Evolutionary conservation across 176 grass and related monocot species (phyloP).

Genomic region (Phoenix dactylifera): DNA sequence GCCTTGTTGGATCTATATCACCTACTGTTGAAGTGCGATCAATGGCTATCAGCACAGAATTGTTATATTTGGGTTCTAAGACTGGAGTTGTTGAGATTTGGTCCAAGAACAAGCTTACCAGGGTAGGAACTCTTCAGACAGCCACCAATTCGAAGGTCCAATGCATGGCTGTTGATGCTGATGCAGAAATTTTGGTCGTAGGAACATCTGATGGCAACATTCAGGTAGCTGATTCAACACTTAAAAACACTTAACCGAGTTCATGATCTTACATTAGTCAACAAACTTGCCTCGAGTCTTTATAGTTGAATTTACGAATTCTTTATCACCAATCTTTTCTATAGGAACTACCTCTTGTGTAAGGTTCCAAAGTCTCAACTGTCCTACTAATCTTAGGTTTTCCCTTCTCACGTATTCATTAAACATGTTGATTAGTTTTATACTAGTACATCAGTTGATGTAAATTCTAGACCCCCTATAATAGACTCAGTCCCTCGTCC

Average conservation of each 20-base stretch:
- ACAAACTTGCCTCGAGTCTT: not conserved
- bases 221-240: conserved; percentile 22
- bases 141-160: conserved; percentile 40
- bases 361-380: no score
- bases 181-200: conserved; percentile 47
- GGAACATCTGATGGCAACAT: conserved; percentile 53
- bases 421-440: no score
- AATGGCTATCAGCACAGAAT: conserved; percentile 39
- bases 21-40: conserved; percentile 38
- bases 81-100: conserved; percentile 53
- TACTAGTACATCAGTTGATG: no score
- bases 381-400: no score
- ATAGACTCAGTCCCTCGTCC: no score
- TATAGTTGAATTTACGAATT: not conserved
- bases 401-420: no score
- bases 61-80: conserved; percentile 44
- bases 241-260: not conserved
- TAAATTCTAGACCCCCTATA: no score
- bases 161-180: conserved; percentile 59
- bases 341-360: no score
- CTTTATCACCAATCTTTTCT: no score
- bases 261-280: not conserved
- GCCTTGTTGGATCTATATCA: conserved; percentile 41
- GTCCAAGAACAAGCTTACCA: conserved; percentile 58
- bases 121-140: conserved; percentile 46